phyloP scores from a whole-genome alignment of 2,329 filamentous ascomycete genomes.

The Ceratocystis eucalypticola region DNA sequence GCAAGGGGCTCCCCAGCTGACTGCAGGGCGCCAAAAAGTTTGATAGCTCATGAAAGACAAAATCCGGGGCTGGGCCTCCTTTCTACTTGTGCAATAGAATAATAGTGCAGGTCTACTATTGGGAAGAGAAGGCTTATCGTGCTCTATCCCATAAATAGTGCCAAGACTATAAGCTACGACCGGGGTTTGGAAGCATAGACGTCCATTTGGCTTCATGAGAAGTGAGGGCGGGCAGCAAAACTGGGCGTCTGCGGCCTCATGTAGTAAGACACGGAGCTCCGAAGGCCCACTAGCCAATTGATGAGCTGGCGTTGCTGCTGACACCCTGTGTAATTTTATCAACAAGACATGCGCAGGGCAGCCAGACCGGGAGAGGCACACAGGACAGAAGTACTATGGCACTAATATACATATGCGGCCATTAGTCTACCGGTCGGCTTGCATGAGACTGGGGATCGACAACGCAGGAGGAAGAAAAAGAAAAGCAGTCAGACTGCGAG shows the following conservation, averaged over 20 bases:
- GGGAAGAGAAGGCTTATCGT: too few relatives aligned
- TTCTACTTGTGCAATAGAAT: too few relatives aligned
- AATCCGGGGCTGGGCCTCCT: too few relatives aligned
- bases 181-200: background rate
- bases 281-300: background rate
- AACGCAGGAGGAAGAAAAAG: background rate
- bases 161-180: too few relatives aligned
- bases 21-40: too few relatives aligned
- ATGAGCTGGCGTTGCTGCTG: background rate
- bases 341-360: background rate
- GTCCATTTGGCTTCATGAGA: background rate
- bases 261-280: constrained; percentile 3
- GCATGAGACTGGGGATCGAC: background rate
- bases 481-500: too few relatives aligned
- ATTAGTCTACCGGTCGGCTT: background rate
- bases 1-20: too few relatives aligned
- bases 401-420: background rate
- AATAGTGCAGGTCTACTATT: too few relatives aligned
- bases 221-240: background rate
- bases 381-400: background rate
- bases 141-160: too few relatives aligned
- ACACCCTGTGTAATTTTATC: background rate
- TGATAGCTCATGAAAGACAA: too few relatives aligned
- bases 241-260: background rate
- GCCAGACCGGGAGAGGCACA: background rate